These are phyloP conservation scores for Cryptococcus deneoformans DNA, from an alignment of 1,284 basidiomycete genomes.

Conservation along the genomic window DNA sequence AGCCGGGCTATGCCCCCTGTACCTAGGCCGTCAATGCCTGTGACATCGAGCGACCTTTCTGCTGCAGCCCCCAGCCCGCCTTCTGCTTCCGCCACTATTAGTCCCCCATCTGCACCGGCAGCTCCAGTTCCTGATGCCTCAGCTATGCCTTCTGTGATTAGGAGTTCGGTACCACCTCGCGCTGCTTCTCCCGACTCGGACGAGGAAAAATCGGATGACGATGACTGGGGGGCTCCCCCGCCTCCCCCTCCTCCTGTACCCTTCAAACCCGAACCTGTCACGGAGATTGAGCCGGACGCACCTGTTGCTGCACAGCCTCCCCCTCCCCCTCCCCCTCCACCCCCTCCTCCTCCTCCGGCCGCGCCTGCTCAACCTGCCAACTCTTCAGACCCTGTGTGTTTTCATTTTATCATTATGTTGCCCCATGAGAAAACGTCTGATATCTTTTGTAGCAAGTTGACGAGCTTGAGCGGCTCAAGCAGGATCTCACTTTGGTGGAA, in stretches of 20 bases:
- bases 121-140: slow-evolving; percentile 27
- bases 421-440: neutral
- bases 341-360: slow-evolving; percentile 51
- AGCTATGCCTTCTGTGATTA: slow-evolving; percentile 30
- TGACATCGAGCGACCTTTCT: neutral
- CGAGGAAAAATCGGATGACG: slow-evolving; percentile 38
- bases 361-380: slow-evolving; percentile 52
- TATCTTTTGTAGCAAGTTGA: slow-evolving; percentile 37
- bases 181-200: slow-evolving; percentile 46
- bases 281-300: slow-evolving; percentile 30
- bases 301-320: slow-evolving; percentile 21
- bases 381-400: slow-evolving; percentile 51
- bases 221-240: slow-evolving; percentile 41
- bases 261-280: slow-evolving; percentile 31
- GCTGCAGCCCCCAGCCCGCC: neutral
- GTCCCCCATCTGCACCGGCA: too few species aligned
- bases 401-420: neutral
- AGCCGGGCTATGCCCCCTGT: neutral
- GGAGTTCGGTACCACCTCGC: slow-evolving; percentile 26
- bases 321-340: slow-evolving; percentile 48
- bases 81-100: too few species aligned
- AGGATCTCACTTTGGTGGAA: slow-evolving; percentile 42
- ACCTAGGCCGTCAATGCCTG: too few species aligned
- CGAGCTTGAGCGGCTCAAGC: slow-evolving; percentile 42
- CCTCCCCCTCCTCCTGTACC: slow-evolving; percentile 18